A percentile compares a stretch with the other conserved stretches of the same genome.
Evolutionary conservation across 2,329 filamentous ascomycete genomes (phyloP).

Genomic region (Sarocladiaceae sp.): DNA sequence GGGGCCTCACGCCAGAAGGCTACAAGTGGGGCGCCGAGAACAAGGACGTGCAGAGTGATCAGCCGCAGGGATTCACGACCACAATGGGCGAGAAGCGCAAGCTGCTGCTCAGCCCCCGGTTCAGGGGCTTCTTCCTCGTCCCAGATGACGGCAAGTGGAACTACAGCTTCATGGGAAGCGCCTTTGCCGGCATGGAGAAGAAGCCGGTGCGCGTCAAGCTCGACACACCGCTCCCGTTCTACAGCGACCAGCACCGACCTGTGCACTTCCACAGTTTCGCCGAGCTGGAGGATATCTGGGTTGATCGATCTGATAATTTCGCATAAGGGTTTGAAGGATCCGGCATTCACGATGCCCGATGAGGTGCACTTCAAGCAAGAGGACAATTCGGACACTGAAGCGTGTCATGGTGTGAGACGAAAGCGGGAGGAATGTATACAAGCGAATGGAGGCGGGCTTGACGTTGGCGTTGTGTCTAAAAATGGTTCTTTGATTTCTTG

Average conservation of each 20-base stretch:
- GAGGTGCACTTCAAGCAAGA: not conserved
- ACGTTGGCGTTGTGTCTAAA: conserved; percentile 3
- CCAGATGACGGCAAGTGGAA: conserved; percentile 92
- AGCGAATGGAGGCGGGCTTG: not conserved
- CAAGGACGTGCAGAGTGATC: conserved; percentile 86
- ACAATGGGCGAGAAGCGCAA: conserved; percentile 95
- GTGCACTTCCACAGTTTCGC: conserved; percentile 97
- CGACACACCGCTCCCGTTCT: conserved; percentile 86
- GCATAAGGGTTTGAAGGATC: conserved; percentile 49
- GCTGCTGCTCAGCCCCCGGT: conserved; percentile 85
- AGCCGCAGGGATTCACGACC: conserved; percentile 89
- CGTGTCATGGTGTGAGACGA: not conserved
- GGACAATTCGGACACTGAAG: not conserved
- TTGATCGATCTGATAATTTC: conserved; percentile 90
- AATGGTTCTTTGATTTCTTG: not conserved
- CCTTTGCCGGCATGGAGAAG: conserved; percentile 86
- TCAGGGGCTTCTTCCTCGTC: conserved; percentile 93
- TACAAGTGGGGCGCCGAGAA: conserved; percentile 98
- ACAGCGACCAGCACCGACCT: conserved; percentile 86
- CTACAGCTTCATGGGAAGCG: conserved; percentile 95
- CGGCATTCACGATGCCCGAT: not conserved
- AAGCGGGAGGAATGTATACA: conserved; percentile 2
- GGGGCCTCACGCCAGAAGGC: conserved; percentile 84
- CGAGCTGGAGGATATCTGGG: conserved; percentile 94
- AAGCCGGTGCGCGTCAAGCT: conserved; percentile 87